phyloP scores from a whole-genome alignment of 169 alveolate genomes.

The Cyclospora cayetanensis region DNA sequence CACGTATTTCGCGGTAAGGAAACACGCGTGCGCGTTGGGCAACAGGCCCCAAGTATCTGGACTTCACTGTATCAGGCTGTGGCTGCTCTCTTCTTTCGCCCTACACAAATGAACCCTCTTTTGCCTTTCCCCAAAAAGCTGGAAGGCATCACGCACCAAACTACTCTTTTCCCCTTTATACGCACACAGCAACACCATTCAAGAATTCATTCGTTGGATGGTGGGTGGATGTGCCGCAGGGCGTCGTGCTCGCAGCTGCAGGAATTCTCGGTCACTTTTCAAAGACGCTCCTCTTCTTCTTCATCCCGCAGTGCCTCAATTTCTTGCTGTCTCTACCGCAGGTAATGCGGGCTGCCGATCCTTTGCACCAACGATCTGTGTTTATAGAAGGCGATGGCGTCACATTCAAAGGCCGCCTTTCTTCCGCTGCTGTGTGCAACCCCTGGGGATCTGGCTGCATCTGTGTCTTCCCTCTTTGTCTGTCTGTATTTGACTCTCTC shows the following conservation, averaged over 20 bases:
- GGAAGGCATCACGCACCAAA: not conserved
- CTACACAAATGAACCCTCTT: too few relatives aligned
- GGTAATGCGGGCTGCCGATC: not conserved
- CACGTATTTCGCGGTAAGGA: slow-evolving; percentile 87
- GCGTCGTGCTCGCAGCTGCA: slow-evolving; percentile 93
- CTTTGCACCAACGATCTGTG: not conserved
- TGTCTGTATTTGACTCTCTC: too few relatives aligned
- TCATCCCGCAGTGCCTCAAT: slow-evolving; percentile 92
- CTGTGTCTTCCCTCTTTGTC: not conserved
- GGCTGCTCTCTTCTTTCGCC: too few relatives aligned
- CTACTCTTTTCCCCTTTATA: too few relatives aligned
- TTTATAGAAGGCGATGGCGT: not conserved
- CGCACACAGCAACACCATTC: not conserved
- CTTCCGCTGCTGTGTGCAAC: too few relatives aligned
- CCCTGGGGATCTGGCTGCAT: too few relatives aligned
- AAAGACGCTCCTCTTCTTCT: slow-evolving; percentile 90
- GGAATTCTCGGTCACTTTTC: slow-evolving; percentile 94
- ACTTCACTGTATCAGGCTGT: too few relatives aligned
- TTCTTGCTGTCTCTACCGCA: slow-evolving; percentile 90
- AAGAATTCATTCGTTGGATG: too few relatives aligned
- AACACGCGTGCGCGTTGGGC: too few relatives aligned
- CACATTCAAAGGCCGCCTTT: not conserved
- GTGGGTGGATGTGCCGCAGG: slow-evolving; percentile 71
- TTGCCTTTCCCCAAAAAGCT: not conserved
- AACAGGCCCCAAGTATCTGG: too few relatives aligned